These are phyloP conservation scores for Cyphellophora europaea DNA, from an alignment of 2,329 filamentous ascomycete genomes.

Conservation along the genomic window DNA sequence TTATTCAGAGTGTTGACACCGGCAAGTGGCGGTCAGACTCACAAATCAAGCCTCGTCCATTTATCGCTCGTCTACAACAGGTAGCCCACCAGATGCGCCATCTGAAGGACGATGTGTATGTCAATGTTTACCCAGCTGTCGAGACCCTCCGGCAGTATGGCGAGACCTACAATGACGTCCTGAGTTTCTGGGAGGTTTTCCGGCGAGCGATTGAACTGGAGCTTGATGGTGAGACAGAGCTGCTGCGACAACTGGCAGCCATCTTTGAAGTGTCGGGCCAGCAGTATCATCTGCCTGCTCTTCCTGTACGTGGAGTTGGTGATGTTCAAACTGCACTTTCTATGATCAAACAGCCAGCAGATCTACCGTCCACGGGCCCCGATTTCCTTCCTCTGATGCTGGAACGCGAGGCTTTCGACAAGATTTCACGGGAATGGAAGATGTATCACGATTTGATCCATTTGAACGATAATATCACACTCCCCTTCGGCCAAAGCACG, in stretches of 20 bases:
- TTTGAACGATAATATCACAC: slow-evolving; percentile 43
- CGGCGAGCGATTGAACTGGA: slow-evolving; percentile 44
- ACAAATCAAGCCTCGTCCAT: slow-evolving; percentile 38
- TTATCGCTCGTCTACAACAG: slow-evolving; percentile 42
- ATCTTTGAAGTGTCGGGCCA: slow-evolving; percentile 36
- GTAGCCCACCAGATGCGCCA: slow-evolving; percentile 42
- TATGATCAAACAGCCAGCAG: slow-evolving; percentile 2
- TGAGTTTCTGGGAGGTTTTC: slow-evolving; percentile 47
- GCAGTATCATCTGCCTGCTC: slow-evolving; percentile 15
- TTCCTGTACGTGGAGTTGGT: slow-evolving; percentile 29
- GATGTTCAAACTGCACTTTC: slow-evolving; percentile 27
- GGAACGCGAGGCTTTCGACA: slow-evolving; percentile 47
- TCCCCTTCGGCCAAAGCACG: slow-evolving; percentile 29
- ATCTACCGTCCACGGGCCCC: slow-evolving; percentile 25
- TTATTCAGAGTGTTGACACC: slow-evolving; percentile 41
- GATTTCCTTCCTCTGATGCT: slow-evolving; percentile 47
- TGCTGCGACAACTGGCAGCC: slow-evolving; percentile 27
- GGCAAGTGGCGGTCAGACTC: slow-evolving; percentile 38
- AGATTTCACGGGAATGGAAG: slow-evolving; percentile 44
- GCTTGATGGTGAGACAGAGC: slow-evolving; percentile 34
- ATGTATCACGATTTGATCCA: slow-evolving; percentile 48
- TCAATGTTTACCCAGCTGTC: slow-evolving; percentile 33
- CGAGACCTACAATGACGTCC: slow-evolving; percentile 42
- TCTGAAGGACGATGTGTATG: slow-evolving; percentile 30
- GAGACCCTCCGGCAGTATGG: slow-evolving; percentile 30